Base-by-base conservation (phyloP, 164 flowering plant species). In the Echeveria elegans region DNA sequence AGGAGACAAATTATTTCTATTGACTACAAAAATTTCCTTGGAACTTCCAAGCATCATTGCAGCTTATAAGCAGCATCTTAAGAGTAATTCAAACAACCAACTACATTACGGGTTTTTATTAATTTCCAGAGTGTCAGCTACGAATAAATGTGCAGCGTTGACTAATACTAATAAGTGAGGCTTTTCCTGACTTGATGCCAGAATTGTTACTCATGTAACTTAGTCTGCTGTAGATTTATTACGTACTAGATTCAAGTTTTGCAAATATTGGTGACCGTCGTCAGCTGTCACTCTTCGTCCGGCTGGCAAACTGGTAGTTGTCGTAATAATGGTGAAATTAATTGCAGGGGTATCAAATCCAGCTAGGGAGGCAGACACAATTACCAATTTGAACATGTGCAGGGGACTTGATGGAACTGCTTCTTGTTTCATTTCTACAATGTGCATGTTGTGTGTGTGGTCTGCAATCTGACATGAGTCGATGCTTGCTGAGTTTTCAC, bases 281-380 rank as follows among this genome's bases (percentile, higher is more conserved):
- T 40, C 47, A 56, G 32, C 56, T 50, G 26, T 50, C 56, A 50
- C 26, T 26, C 31, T 56, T 26, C 19, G 12, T 28, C 29, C 28
- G 19, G 61, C 28, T 56, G 61, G 61, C 61, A 56, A 56, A 56
- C 32, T 26, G 28, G 61, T 56, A 56, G 61, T 28, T 56, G 31
- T 28, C 18, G 19, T 12, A 8, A 56, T 56, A 56, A 56, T 8
- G 61, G 61, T 56, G 61, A 56, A 29, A 28, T 2, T 26, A 26
- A 56, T 26, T 56, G 31, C 19, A 28, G 16, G 3, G 32, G 61
- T n/a, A 24, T 28, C 3, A 28, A 29, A 56, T 56, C 61, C 34
- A 56, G 32, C 61, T 56, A 19, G 58, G 58, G 28, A 52, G 28
- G 58, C 61, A 11, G 32, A 56, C 61, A 28, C 61, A 56, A 56